Conservation (phyloP, 1,139 yeast species). For the Suhomyces atakaporum region DNA sequence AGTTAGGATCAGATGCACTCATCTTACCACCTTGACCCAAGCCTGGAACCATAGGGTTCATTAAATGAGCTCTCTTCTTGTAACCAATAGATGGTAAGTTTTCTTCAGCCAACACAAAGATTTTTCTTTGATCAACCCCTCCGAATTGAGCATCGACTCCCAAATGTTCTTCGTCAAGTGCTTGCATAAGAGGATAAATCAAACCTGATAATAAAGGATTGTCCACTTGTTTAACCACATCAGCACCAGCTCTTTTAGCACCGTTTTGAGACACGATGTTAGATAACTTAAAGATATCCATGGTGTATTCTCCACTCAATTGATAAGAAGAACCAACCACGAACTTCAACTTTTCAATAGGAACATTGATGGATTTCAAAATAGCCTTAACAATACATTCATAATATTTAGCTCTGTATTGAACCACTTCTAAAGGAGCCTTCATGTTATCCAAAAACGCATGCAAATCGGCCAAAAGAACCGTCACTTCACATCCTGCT, state of each 20-base stretch:
- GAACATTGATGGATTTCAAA: conserved; percentile 82
- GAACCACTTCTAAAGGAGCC: conserved; percentile 92
- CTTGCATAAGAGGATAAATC: conserved; percentile 98
- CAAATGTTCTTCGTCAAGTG: conserved; percentile 90
- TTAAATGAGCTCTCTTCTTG: conserved; percentile 95
- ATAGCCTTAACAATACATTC: conserved; percentile 81
- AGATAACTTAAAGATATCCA: conserved; percentile 85
- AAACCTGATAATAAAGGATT: conserved; percentile 92
- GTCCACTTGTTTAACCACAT: conserved; percentile 95
- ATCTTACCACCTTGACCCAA: conserved; percentile 95
- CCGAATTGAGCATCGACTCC: conserved; percentile 95
- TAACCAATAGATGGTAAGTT: conserved; percentile 83
- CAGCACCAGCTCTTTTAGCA: conserved; percentile 99
- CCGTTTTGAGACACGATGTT: conserved; percentile 89
- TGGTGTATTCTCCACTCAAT: conserved; percentile 68
- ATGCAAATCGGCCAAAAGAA: conserved; percentile 93
- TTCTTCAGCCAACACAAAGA: conserved; percentile 96
- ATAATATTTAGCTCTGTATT: conserved; percentile 86
- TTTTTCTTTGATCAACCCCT: conserved; percentile 98
- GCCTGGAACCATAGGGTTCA: conserved; percentile 99
- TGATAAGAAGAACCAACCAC: conserved; percentile 90
- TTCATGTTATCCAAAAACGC: conserved; percentile 98
- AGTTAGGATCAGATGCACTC: conserved; percentile 99
- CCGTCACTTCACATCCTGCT: conserved; percentile 95
- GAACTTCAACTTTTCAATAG: conserved; percentile 83